Evolutionary conservation across 2,329 filamentous ascomycete species (phyloP).

Genomic region (Epichloe typhina): DNA sequence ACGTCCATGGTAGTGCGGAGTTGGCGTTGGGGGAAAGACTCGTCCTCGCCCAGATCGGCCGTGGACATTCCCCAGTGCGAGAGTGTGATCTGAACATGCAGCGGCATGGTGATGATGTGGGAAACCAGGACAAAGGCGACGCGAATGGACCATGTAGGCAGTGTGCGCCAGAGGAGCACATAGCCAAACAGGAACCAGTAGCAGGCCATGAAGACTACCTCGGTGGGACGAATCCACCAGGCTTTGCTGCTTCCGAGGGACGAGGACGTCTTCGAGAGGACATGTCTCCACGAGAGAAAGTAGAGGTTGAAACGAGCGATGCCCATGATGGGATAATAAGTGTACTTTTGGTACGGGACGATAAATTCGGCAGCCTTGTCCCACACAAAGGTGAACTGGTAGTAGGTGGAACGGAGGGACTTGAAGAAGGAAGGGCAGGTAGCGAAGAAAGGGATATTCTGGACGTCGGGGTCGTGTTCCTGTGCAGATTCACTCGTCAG

Average conservation of each 20-base stretch:
- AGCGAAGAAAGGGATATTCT: conserved; percentile 58
- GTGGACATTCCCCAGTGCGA: conserved; percentile 63
- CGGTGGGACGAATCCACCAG: conserved; percentile 54
- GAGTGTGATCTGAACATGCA: conserved; percentile 60
- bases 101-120: conserved; percentile 52
- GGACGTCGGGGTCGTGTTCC: conserved; percentile 46
- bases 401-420: conserved; percentile 50
- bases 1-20: conserved; percentile 63
- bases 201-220: conserved; percentile 47
- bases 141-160: conserved; percentile 45
- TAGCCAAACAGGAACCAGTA: conserved; percentile 61
- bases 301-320: conserved; percentile 64
- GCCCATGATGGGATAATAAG: conserved; percentile 55
- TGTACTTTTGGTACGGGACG: conserved; percentile 48
- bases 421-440: conserved; percentile 53
- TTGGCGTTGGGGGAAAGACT: conserved; percentile 55
- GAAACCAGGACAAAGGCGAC: conserved; percentile 50
- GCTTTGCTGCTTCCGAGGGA: conserved; percentile 42
- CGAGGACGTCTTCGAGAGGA: conserved; percentile 41
- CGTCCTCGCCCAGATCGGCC: conserved; percentile 46
- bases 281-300: conserved; percentile 51
- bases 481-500: conserved; percentile 8
- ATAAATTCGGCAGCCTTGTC: conserved; percentile 46
- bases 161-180: conserved; percentile 43
- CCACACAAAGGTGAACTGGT: conserved; percentile 51